Base-by-base conservation (phyloP, 2,329 filamentous ascomycete species). In the Trichoderma semiorbis region DNA sequence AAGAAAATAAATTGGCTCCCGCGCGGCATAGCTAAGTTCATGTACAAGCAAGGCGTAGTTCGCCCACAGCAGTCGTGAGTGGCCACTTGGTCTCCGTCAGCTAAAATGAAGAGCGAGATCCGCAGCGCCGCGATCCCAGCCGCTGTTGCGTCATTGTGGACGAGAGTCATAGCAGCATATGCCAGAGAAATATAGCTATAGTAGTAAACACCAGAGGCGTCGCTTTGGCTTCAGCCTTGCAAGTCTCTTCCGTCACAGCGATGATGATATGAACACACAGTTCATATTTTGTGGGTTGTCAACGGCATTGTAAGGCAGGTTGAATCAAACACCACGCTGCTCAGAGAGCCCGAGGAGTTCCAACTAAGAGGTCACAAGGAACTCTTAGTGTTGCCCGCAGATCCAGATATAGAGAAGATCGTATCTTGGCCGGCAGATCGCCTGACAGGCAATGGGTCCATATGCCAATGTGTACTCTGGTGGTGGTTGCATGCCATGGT, bases 401-500 rank as follows among this genome's bases (percentile, higher is more conserved):
- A 36, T 28, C 53, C 64, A 67, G 32, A 57, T 30, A 58, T 43
- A 68, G 53, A 68, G 24, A 50, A 39, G n/a, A 34, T 24, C 26
- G 26, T 21, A 69, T 69, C 66, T 69, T 69, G 66, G 55, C 66
- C 21, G n/a, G 57, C 21, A 69, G 66, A 60, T 69, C 66, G 55
- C 60, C 66, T 69, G 55, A 69, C 55, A 43, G 21, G 64, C 16
- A 32, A 26, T 43, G 64, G 66, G 34, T 34, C 55, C n/a, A 39
- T 30, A 18, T 12, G 58, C 12, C 58, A 16, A 5, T 21, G 24
- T n/a, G 47, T 43, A 18, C 7, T 39, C 36, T 47, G 34, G 32
- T 28, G 32, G 30, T 28, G 39, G 18, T n/a, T 65, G 62, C 21
- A 47, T 66, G 63, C 30, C 36, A 50, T 57, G 64, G 60, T 47